These are phyloP conservation scores for Tricholoma sp. DNA, from an alignment of 768 basidiomycete species.

Conservation along the genomic window DNA sequence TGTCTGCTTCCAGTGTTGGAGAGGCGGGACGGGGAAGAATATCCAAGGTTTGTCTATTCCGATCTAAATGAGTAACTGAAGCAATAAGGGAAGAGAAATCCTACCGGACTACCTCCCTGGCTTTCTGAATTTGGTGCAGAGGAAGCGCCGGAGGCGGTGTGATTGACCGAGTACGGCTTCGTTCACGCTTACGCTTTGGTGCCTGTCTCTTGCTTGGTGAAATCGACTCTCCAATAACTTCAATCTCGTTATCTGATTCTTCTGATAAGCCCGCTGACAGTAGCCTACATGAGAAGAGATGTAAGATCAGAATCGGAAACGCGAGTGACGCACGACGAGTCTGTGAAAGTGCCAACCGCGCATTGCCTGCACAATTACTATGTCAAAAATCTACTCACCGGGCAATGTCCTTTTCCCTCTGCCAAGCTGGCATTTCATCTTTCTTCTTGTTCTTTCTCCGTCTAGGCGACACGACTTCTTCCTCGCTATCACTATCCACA, in stretches of 20 bases:
- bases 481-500: slow-evolving; percentile 21
- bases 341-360: neutral
- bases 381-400: slow-evolving; percentile 29
- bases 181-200: slow-evolving; percentile 37
- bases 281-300: slow-evolving; percentile 20
- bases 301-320: neutral
- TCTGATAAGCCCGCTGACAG: slow-evolving; percentile 37
- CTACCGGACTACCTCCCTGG: slow-evolving; percentile 60
- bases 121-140: slow-evolving; percentile 46
- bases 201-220: slow-evolving; percentile 26
- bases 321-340: slow-evolving; percentile 4
- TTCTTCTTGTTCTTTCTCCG: slow-evolving; percentile 36
- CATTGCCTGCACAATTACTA: neutral
- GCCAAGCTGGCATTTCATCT: slow-evolving; percentile 37
- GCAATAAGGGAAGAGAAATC: slow-evolving; percentile 4
- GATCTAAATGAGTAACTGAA: neutral
- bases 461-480: slow-evolving; percentile 26
- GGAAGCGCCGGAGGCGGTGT: slow-evolving; percentile 71
- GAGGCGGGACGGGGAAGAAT: slow-evolving; percentile 38
- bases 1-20: slow-evolving; percentile 42
- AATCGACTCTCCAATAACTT: slow-evolving; percentile 22
- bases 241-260: slow-evolving; percentile 41
- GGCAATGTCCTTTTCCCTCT: slow-evolving; percentile 29
- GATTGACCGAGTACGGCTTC: slow-evolving; percentile 66
- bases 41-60: slow-evolving; percentile 45